Evolutionary conservation across 257 asterid genomes (phyloP).

Genomic region (Primulina tabacum): DNA sequence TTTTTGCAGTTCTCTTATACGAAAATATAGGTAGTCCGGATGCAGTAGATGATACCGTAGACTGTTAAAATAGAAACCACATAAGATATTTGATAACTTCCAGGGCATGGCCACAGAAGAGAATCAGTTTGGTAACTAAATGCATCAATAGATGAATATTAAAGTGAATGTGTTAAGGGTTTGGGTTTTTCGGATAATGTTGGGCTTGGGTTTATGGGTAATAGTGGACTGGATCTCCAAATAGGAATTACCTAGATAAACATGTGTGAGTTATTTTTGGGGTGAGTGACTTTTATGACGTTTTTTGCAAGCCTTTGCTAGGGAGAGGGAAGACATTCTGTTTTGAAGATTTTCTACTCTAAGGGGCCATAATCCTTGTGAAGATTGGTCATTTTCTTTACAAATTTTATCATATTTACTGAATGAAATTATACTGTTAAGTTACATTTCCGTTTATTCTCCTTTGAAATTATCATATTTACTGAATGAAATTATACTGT

Average conservation of each 20-base stretch:
- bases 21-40: slow-evolving; percentile 92
- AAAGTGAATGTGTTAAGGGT: neutral
- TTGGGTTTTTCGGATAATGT: too few species aligned
- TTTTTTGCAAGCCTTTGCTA: too few species aligned
- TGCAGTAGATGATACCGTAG: slow-evolving; percentile 96
- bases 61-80: slow-evolving; percentile 41
- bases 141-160: neutral
- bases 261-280: too few species aligned
- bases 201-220: too few species aligned
- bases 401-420: too few species aligned
- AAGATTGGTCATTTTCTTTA: neutral
- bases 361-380: neutral
- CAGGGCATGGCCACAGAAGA: slow-evolving; percentile 1
- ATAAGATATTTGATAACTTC: slow-evolving; percentile 15
- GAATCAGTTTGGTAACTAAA: neutral
- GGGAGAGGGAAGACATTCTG: neutral
- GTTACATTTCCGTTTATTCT: too few species aligned
- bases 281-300: too few species aligned
- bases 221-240: too few species aligned
- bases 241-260: too few species aligned
- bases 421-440: too few species aligned
- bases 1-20: slow-evolving; percentile 91
- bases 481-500: too few species aligned
- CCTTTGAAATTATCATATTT: too few species aligned
- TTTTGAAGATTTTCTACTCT: neutral